Percentiles rank a stretch among this genome's conserved stretches.
Evolutionary conservation across 352 stramenopile genomes (phyloP).

Genomic region (Phytophthora rubi): DNA sequence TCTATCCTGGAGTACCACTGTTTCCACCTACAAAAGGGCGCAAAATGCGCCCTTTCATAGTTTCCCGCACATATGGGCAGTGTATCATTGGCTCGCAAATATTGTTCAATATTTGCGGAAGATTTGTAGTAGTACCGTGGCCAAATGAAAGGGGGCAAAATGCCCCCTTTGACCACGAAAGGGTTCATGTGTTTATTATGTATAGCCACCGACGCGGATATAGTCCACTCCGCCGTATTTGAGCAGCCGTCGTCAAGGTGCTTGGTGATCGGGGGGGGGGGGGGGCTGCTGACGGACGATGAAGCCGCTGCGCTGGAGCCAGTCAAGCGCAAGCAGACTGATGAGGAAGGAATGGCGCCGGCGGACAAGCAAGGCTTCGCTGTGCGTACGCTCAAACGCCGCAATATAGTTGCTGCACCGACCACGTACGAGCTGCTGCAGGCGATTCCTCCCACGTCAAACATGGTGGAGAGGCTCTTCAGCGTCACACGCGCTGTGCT

Average conservation of each 20-base stretch:
- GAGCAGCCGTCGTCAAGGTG: constrained; percentile 10
- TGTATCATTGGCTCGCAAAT: no score
- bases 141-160: no score
- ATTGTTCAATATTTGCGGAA: no score
- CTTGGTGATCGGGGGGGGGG: neutral
- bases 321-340: neutral
- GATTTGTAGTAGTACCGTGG: no score
- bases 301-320: neutral
- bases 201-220: constrained; percentile 6
- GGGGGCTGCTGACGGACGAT: neutral
- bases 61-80: no score
- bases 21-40: no score
- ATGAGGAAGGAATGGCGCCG: no score
- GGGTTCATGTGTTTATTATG: neutral
- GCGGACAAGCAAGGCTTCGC: neutral
- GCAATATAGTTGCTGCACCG: neutral
- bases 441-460: constrained; percentile 5
- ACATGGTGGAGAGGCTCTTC: constrained; percentile 13
- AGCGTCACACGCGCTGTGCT: constrained; percentile 5
- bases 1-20: no score
- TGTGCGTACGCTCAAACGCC: neutral
- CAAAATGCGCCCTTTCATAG: no score
- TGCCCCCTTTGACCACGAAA: no score
- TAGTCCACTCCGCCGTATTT: constrained; percentile 4
- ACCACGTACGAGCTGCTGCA: neutral